phyloP scores from a whole-genome alignment of 768 basidiomycete species.

The Hypholoma sublateritium region DNA sequence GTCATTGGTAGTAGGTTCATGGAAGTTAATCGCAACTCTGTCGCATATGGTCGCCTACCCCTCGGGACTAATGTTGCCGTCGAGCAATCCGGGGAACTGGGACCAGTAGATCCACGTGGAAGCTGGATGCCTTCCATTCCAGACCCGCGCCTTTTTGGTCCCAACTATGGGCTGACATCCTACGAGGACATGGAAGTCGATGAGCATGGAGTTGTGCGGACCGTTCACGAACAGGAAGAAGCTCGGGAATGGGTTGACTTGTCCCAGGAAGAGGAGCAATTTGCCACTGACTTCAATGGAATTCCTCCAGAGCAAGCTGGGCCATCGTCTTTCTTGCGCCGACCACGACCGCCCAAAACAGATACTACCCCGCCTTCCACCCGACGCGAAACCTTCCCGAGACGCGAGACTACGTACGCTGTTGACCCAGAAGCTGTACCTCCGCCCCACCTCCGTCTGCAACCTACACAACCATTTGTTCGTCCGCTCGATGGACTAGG shows the following conservation, averaged over 20 bases:
- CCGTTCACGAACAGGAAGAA: constrained; percentile 27
- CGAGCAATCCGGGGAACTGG: constrained; percentile 50
- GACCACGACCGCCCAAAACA: constrained; percentile 35
- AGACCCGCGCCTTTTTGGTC: constrained; percentile 53
- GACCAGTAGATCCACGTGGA: constrained; percentile 30
- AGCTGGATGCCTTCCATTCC: constrained; percentile 46
- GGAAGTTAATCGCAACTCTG: constrained; percentile 66
- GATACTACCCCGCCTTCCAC: constrained; percentile 30
- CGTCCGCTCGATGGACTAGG: constrained; percentile 72
- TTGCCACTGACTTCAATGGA: constrained; percentile 38
- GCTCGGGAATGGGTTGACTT: constrained; percentile 63
- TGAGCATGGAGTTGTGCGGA: constrained; percentile 34
- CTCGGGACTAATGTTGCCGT: constrained; percentile 57
- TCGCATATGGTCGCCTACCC: constrained; percentile 56
- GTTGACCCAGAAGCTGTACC: constrained; percentile 40
- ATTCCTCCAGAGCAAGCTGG: constrained; percentile 32
- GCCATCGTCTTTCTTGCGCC: constrained; percentile 35
- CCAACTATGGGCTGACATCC: constrained; percentile 44
- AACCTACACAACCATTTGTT: constrained; percentile 69
- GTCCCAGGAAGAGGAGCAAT: constrained; percentile 38
- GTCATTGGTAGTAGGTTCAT: constrained; percentile 70
- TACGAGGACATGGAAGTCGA: constrained; percentile 34
- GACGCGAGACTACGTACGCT: constrained; percentile 34
- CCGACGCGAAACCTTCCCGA: constrained; percentile 65
- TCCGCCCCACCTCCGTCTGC: constrained; percentile 68